phyloP scores from a whole-genome alignment of 805 yeast genomes.

The Cyberlindnera veronae region DNA sequence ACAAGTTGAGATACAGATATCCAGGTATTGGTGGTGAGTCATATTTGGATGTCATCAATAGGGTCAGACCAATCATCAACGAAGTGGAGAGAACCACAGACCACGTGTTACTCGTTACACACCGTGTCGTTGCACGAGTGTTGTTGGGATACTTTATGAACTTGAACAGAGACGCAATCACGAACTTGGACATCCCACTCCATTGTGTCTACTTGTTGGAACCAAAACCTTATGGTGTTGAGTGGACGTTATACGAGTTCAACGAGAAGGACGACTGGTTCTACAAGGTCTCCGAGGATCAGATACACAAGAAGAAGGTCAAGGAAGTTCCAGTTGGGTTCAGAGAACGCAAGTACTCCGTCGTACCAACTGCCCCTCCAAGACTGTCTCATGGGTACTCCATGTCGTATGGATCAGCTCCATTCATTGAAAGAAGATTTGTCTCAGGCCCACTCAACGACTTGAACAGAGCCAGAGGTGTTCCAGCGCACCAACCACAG shows the following conservation, averaged over 20 bases:
- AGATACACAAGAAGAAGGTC: slow-evolving; percentile 46
- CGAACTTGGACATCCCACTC: slow-evolving; percentile 88
- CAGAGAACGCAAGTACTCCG: slow-evolving; percentile 66
- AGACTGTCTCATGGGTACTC: slow-evolving; percentile 14
- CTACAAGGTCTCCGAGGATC: slow-evolving; percentile 50
- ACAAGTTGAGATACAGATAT: slow-evolving; percentile 82
- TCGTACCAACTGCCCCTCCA: slow-evolving; percentile 72
- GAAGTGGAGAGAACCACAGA: slow-evolving; percentile 91
- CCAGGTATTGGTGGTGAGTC: slow-evolving; percentile 99
- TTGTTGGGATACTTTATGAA: slow-evolving; percentile 87
- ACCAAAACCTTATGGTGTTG: slow-evolving; percentile 93
- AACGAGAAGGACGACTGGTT: slow-evolving; percentile 79
- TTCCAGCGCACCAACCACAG: slow-evolving; percentile 4
- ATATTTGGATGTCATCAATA: slow-evolving; percentile 86
- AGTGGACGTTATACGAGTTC: slow-evolving; percentile 86
- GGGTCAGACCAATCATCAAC: slow-evolving; percentile 84
- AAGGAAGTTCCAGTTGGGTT: slow-evolving; percentile 69
- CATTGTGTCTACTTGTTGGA: slow-evolving; percentile 89
- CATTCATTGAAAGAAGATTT: slow-evolving; percentile 3
- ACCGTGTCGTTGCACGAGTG: slow-evolving; percentile 87
- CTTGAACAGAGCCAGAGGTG: slow-evolving; percentile 22
- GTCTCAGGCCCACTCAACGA: slow-evolving; percentile 8
- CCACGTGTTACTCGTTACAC: slow-evolving; percentile 79
- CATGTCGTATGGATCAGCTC: slow-evolving; percentile 1
- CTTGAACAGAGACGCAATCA: slow-evolving; percentile 71